Percentiles rank a stretch among this genome's conserved stretches.
phyloP scores from a whole-genome alignment of 2,329 filamentous ascomycete species.

The Chalaropsis ovoidea region DNA sequence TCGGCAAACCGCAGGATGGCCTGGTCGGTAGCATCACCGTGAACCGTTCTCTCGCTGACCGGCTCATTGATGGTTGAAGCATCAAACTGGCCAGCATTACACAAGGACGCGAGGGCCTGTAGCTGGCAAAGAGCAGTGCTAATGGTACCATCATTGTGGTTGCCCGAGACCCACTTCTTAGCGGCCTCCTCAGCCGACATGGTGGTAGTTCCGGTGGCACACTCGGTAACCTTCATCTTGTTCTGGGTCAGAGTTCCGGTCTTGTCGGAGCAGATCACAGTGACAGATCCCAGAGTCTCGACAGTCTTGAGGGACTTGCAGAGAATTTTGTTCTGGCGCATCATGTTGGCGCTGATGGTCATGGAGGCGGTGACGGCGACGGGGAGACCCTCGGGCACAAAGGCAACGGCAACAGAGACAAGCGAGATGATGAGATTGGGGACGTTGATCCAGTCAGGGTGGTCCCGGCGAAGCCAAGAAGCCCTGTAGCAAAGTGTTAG shows the following conservation, averaged over 20 bases:
- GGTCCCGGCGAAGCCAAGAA: slow-evolving; percentile 88
- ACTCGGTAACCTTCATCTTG: slow-evolving; percentile 95
- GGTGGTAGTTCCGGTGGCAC: slow-evolving; percentile 76
- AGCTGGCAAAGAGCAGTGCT: slow-evolving; percentile 75
- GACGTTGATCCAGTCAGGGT: slow-evolving; percentile 99
- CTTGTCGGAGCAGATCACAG: slow-evolving; percentile 98
- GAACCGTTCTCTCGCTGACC: slow-evolving; percentile 61
- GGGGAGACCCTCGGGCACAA: slow-evolving; percentile 92
- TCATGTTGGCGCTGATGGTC: slow-evolving; percentile 90
- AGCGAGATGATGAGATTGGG: slow-evolving; percentile 55
- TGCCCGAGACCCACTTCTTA: slow-evolving; percentile 55
- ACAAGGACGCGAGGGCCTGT: slow-evolving; percentile 60
- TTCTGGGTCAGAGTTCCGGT: slow-evolving; percentile 97
- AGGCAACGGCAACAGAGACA: slow-evolving; percentile 92
- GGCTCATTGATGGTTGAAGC: slow-evolving; percentile 69
- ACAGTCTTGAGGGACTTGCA: slow-evolving; percentile 93
- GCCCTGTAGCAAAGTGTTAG: slow-evolving; percentile 53
- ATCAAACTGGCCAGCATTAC: slow-evolving; percentile 61
- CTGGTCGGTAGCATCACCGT: slow-evolving; percentile 93
- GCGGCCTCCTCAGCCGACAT: slow-evolving; percentile 76
- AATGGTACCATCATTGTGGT: slow-evolving; percentile 52
- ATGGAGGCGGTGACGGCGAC: slow-evolving; percentile 97
- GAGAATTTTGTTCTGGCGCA: slow-evolving; percentile 97
- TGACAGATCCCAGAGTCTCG: slow-evolving; percentile 96
- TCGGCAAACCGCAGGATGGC: slow-evolving; percentile 83